Conservation (phyloP, 2,329 filamentous ascomycete species). For the Aspergillus sp. region DNA sequence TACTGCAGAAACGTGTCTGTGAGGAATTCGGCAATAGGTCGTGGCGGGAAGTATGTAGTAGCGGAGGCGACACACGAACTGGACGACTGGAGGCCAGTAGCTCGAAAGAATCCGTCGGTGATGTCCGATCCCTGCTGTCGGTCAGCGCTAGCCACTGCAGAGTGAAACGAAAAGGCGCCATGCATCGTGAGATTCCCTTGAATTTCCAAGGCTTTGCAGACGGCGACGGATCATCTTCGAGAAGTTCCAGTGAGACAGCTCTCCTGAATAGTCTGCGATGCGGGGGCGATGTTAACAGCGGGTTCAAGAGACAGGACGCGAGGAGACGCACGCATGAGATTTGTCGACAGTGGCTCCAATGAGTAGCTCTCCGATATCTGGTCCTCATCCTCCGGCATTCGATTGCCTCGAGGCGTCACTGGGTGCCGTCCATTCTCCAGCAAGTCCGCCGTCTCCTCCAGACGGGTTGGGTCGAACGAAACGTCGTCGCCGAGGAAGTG, state of each 20-base stretch:
- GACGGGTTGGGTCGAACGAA: slow-evolving; percentile 27
- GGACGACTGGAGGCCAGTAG: slow-evolving; percentile 29
- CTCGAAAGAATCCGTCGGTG: slow-evolving; percentile 30
- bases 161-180: background rate
- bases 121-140: slow-evolving; percentile 13
- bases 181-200: slow-evolving; percentile 1
- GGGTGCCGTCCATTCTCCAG: slow-evolving; percentile 29
- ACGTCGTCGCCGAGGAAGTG: slow-evolving; percentile 40
- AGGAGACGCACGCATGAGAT: slow-evolving; percentile 21
- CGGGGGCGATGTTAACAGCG: background rate
- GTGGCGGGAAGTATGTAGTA: slow-evolving; percentile 29
- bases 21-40: slow-evolving; percentile 32
- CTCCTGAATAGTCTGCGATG: slow-evolving; percentile 35
- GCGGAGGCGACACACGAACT: slow-evolving; percentile 24
- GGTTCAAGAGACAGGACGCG: background rate
- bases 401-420: background rate
- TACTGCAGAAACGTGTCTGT: slow-evolving; percentile 32
- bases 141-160: background rate
- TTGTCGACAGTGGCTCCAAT: slow-evolving; percentile 11
- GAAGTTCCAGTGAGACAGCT: slow-evolving; percentile 39
- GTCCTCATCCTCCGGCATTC: slow-evolving; percentile 3
- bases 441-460: slow-evolving; percentile 38
- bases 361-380: slow-evolving; percentile 19
- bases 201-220: slow-evolving; percentile 22
- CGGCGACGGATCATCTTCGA: slow-evolving; percentile 31